These are phyloP conservation scores for Diplocarpon rosae DNA, from an alignment of 2,329 filamentous ascomycete species.

Conservation along the genomic window DNA sequence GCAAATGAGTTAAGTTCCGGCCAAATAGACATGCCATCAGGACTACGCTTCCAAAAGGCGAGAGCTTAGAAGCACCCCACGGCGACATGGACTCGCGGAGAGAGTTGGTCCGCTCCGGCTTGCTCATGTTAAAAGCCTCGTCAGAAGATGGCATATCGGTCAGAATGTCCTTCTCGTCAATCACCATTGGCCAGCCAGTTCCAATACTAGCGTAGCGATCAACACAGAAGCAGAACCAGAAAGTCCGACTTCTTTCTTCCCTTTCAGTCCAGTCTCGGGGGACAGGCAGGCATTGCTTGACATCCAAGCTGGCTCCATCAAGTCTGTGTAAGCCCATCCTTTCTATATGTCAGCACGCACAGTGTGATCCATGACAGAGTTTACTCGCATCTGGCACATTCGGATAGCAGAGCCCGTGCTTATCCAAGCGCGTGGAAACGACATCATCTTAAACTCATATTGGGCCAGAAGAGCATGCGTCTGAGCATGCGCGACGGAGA, in stretches of 20 bases:
- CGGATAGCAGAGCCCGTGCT: constrained; percentile 75
- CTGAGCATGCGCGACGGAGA: constrained; percentile 78
- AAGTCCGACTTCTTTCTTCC: constrained; percentile 83
- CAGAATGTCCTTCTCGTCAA: constrained; percentile 85
- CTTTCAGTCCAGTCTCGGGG: constrained; percentile 88
- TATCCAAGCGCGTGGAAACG: constrained; percentile 91
- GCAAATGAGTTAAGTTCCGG: constrained; percentile 80
- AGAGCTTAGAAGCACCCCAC: constrained; percentile 61
- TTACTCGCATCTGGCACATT: constrained; percentile 66
- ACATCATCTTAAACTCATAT: constrained; percentile 97
- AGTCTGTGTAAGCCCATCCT: constrained; percentile 89
- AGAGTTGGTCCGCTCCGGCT: constrained; percentile 58
- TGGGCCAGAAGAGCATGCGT: constrained; percentile 67
- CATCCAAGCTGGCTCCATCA: constrained; percentile 72
- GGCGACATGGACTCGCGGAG: constrained; percentile 60
- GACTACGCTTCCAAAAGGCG: constrained; percentile 68
- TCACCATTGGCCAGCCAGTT: constrained; percentile 91
- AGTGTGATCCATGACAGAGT: constrained; percentile 30
- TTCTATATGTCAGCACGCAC: constrained; percentile 38
- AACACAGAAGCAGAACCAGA: constrained; percentile 87
- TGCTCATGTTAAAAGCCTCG: constrained; percentile 73
- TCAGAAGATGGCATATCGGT: constrained; percentile 78
- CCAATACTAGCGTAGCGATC: constrained; percentile 93
- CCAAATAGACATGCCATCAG: constrained; percentile 86
- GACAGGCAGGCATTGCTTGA: constrained; percentile 81